phyloP scores from a whole-genome alignment of 352 stramenopile species.

The Globisporangium heterothallicum region DNA sequence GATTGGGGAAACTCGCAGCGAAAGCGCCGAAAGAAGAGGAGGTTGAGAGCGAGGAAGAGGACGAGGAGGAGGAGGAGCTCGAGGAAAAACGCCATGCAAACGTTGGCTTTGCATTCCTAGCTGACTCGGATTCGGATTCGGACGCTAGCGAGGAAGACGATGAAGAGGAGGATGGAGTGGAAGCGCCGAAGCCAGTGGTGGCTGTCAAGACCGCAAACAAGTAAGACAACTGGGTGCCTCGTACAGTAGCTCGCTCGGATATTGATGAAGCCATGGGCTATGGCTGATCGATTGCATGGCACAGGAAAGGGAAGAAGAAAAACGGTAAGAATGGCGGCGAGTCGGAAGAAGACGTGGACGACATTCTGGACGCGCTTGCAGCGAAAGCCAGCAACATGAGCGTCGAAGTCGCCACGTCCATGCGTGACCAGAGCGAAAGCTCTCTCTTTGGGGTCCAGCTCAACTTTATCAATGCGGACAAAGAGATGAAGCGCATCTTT shows the following conservation, averaged over 20 bases:
- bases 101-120: constrained; percentile 68
- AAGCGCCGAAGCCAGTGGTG: constrained; percentile 9
- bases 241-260: neutral
- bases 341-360: constrained; percentile 45
- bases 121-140: constrained; percentile 67
- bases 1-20: constrained; percentile 41
- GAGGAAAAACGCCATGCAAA: constrained; percentile 51
- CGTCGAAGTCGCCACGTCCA: constrained; percentile 26
- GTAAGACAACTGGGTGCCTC: constrained; percentile 3
- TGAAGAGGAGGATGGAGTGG: constrained; percentile 11
- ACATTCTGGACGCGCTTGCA: constrained; percentile 58
- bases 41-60: constrained; percentile 20
- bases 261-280: neutral
- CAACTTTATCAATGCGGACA: constrained; percentile 77
- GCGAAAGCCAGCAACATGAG: constrained; percentile 34
- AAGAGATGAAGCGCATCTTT: constrained; percentile 88
- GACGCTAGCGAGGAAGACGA: constrained; percentile 19
- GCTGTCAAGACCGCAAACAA: constrained; percentile 9
- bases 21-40: constrained; percentile 30
- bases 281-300: neutral
- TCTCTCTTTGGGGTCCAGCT: constrained; percentile 63
- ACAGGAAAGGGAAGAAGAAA: constrained; percentile 32
- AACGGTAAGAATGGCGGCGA: constrained; percentile 31
- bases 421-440: constrained; percentile 40
- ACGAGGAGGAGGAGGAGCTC: constrained; percentile 33